These are phyloP conservation scores for Rhizopogon salebrosus DNA, from an alignment of 768 basidiomycete species.

Conservation along the genomic window DNA sequence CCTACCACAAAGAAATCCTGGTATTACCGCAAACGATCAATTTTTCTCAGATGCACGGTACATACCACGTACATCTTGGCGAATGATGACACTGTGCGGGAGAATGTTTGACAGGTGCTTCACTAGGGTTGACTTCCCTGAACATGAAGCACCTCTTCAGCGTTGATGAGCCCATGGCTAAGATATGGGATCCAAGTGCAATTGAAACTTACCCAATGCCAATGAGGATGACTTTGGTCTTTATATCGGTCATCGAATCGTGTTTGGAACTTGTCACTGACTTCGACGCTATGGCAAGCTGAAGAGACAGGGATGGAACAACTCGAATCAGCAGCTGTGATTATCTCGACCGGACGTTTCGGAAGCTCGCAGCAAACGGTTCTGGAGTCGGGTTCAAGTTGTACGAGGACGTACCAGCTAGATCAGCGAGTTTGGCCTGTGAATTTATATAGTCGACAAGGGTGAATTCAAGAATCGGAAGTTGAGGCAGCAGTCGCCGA, in stretches of 20 bases:
- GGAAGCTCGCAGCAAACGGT: neutral
- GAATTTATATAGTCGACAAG: neutral
- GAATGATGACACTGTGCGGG: conserved; percentile 78
- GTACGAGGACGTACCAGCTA: too few relatives aligned
- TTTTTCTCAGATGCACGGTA: neutral
- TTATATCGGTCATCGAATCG: conserved; percentile 12
- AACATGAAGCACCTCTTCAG: conserved; percentile 82
- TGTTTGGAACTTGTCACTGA: neutral
- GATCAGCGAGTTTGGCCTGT: neutral
- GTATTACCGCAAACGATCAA: conserved; percentile 1
- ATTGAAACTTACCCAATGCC: conserved; percentile 49
- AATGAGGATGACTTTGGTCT: conserved; percentile 32
- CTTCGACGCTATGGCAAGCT: neutral
- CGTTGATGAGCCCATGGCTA: neutral
- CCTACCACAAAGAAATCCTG: conserved; percentile 89
- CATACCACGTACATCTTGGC: conserved; percentile 73
- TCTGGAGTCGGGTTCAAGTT: neutral
- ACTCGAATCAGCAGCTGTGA: neutral
- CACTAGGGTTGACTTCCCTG: conserved; percentile 94
- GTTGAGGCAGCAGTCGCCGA: too few relatives aligned
- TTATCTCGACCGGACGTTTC: neutral
- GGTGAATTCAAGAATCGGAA: too few relatives aligned
- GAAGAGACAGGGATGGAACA: neutral
- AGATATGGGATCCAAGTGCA: neutral
- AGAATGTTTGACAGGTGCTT: conserved; percentile 76